Evolutionary conservation across 2,329 filamentous ascomycete genomes (phyloP).

Genomic region (Rhynchosporium graminicola): DNA sequence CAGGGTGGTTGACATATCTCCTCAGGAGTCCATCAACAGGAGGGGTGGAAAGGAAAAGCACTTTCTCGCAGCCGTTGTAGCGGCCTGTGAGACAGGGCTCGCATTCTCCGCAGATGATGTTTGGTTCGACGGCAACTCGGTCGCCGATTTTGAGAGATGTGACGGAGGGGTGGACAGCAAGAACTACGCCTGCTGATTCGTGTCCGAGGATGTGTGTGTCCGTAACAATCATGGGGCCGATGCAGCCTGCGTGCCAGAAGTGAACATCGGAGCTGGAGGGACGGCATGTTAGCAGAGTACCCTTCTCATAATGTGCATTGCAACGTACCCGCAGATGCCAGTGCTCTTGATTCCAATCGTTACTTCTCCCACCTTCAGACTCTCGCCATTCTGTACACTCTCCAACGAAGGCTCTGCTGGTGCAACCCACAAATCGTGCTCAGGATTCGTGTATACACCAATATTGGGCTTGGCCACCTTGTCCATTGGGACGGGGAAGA

Average conservation of each 20-base stretch:
- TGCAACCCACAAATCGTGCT: conserved; percentile 87
- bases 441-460: conserved; percentile 92
- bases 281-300: background rate
- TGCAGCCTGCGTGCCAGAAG: conserved; percentile 95
- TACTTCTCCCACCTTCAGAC: conserved; percentile 78
- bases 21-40: conserved; percentile 84
- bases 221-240: conserved; percentile 92
- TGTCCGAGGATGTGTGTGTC: conserved; percentile 91
- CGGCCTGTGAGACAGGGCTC: conserved; percentile 88
- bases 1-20: conserved; percentile 92
- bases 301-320: conserved; percentile 14
- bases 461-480: conserved; percentile 75
- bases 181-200: conserved; percentile 83
- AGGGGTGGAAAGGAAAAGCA: conserved; percentile 87
- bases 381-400: conserved; percentile 66
- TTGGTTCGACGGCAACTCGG: conserved; percentile 90
- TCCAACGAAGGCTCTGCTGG: conserved; percentile 76
- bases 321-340: conserved; percentile 83
- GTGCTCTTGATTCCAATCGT: conserved; percentile 89
- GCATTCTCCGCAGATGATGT: conserved; percentile 88
- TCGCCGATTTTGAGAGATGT: conserved; percentile 79
- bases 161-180: conserved; percentile 81
- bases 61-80: conserved; percentile 90
- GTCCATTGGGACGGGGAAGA: conserved; percentile 26
- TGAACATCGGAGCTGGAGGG: conserved; percentile 81